Conservation (phyloP, 148 eudicot genomes). For the Cornus controversa region DNA sequence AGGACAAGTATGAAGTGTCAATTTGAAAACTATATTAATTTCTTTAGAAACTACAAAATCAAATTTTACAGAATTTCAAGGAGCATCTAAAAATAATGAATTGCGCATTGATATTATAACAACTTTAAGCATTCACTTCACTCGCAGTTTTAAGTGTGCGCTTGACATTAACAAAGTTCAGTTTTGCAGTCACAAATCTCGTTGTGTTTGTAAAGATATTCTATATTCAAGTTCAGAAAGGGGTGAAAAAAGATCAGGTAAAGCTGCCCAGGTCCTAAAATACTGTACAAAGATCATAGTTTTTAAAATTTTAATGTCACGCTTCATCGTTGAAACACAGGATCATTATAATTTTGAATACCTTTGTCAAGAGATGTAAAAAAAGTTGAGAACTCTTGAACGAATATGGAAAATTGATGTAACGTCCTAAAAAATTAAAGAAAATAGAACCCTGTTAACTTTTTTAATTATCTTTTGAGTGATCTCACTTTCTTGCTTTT, state of each 20-base stretch:
- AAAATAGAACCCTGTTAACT: neutral
- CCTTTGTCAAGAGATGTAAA: neutral
- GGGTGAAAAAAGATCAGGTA: slow-evolving; percentile 1
- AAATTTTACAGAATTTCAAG: slow-evolving; percentile 1
- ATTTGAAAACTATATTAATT: slow-evolving; percentile 6
- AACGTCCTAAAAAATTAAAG: neutral
- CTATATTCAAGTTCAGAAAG: neutral
- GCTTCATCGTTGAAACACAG: neutral
- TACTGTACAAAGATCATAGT: neutral
- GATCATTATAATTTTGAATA: neutral
- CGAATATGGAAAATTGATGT: neutral
- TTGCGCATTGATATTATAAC: neutral
- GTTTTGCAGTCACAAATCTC: neutral
- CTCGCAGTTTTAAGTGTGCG: neutral
- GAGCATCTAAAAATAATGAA: neutral
- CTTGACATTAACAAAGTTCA: neutral
- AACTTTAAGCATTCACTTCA: neutral
- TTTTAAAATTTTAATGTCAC: neutral
- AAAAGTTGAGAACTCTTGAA: neutral
- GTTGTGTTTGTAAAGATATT: neutral
- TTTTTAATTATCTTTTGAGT: neutral
- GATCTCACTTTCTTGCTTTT: neutral
- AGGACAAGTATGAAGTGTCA: slow-evolving; percentile 21
- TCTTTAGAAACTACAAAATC: neutral
- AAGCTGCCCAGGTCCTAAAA: neutral